These are phyloP conservation scores for Alternaria gaisen DNA, from an alignment of 2,329 filamentous ascomycete genomes.

Conservation along the genomic window DNA sequence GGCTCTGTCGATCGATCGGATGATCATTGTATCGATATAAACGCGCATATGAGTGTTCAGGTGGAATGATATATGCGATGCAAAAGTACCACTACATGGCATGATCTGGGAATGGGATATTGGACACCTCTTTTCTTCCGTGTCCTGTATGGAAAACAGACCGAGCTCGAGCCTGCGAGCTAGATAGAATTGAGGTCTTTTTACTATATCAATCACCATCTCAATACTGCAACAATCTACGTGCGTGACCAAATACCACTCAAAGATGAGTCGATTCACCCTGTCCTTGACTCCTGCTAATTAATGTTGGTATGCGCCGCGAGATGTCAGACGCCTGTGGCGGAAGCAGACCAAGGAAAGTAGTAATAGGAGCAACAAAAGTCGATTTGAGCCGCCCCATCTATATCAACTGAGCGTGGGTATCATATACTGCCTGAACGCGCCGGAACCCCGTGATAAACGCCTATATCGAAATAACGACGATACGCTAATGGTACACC, in stretches of 20 bases:
- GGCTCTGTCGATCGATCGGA: constrained; percentile 14
- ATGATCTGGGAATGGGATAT: constrained; percentile 1
- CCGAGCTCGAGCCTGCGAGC: not conserved
- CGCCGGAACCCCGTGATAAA: not conserved
- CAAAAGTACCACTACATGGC: constrained; percentile 7
- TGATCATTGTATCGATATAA: constrained; percentile 12
- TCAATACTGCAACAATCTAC: not conserved
- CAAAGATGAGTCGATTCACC: not conserved
- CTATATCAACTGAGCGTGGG: not conserved
- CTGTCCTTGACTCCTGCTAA: not conserved
- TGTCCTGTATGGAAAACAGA: not conserved
- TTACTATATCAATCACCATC: not conserved
- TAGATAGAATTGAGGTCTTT: constrained; percentile 1
- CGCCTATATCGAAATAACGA: not conserved
- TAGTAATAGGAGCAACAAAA: not conserved
- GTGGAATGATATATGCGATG: constrained; percentile 9
- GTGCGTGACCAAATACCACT: not conserved
- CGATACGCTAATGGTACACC: not conserved
- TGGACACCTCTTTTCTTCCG: not conserved
- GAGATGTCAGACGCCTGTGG: no score
- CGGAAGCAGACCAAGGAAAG: not conserved
- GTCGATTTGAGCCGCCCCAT: not conserved
- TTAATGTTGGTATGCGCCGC: not conserved
- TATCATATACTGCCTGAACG: not conserved
- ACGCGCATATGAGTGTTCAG: constrained; percentile 3